These are phyloP conservation scores for Arthrobotrys sinensis DNA, from an alignment of 2,329 filamentous ascomycete genomes.

Conservation along the genomic window DNA sequence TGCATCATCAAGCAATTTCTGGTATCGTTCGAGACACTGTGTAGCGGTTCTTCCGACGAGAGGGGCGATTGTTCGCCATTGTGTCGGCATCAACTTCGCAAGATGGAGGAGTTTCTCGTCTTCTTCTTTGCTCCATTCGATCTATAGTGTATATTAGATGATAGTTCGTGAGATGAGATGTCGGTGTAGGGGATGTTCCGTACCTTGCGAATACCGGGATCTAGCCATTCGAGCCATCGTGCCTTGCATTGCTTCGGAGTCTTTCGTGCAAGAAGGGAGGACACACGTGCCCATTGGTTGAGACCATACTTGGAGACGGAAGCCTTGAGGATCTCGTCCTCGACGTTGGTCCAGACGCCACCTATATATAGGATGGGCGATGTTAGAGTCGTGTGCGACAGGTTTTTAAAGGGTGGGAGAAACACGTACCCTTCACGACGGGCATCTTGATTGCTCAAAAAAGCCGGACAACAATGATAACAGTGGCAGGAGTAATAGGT, in stretches of 20 bases:
- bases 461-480: not conserved
- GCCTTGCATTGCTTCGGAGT: conserved; percentile 99
- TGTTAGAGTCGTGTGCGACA: conserved; percentile 17
- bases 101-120: conserved; percentile 97
- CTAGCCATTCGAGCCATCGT: conserved; percentile 97
- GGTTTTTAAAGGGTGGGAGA: not conserved
- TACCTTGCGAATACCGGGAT: conserved; percentile 91
- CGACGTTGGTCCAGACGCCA: conserved; percentile 82
- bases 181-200: not conserved
- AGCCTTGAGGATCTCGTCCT: conserved; percentile 97
- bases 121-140: conserved; percentile 98
- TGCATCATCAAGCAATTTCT: conserved; percentile 95
- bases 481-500: not conserved
- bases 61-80: conserved; percentile 98
- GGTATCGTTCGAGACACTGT: conserved; percentile 96
- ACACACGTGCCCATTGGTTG: conserved; percentile 98
- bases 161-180: not conserved
- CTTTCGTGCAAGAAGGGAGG: conserved; percentile 95
- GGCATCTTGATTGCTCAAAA: conserved; percentile 72
- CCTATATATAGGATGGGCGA: conserved; percentile 64
- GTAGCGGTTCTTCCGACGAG: conserved; percentile 97
- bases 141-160: conserved; percentile 67
- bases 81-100: conserved; percentile 98
- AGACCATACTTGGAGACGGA: conserved; percentile 94
- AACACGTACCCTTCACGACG: conserved; percentile 74